Base-by-base conservation (phyloP, 192 early-diverging fungal genomes). In the Dispira simplex region DNA sequence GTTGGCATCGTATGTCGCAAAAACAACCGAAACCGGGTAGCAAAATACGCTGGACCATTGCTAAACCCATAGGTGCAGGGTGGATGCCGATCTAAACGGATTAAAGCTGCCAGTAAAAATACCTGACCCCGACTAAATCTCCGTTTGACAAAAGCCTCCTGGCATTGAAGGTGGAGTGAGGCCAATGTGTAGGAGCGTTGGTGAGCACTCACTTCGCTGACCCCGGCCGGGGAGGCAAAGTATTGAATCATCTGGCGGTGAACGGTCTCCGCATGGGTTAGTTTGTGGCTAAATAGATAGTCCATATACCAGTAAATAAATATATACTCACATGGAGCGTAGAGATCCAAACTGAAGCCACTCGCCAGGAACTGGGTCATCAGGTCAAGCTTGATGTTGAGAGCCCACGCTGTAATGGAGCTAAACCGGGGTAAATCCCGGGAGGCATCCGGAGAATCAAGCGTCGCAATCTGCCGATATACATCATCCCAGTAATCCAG, bases 231-330 rank as follows among this genome's bases (percentile, higher is more conserved):
- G 9, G 18, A 21, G 48, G 14, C 20, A 20, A 14, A 26, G 14
- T 27, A 27, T 27, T 20, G 55, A 3, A 8, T 14, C 27, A 57
- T 14, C 26, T 57, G n/a, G 3, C n/a, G n/a, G 4, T 26, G 26
- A 3, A 57, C 3, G 21, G 26, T 8, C 14, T 27, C 13, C 12
- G 4, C 55, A 20, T 57, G 20, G 26, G 1, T 57, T 20, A 57
- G 21, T 16, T 21, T 16, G 18, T 20, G 16, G 9, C 21, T 49
- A 20, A 49, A 16, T 1, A 49, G 48, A 9, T 49, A 49, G 9
- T 49, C 48, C 4, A 26, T 2, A 14, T 60, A 60, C 58, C 58
- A 60, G 28, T 60, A 60, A 27, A 27, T 44, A 2, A 60, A n/a
- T 6, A 43, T 44, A 21, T 26, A 27, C 43, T 60, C 58, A 3